Conservation (phyloP, 352 stramenopile genomes). For the Globisporangium cylindrosporum region DNA sequence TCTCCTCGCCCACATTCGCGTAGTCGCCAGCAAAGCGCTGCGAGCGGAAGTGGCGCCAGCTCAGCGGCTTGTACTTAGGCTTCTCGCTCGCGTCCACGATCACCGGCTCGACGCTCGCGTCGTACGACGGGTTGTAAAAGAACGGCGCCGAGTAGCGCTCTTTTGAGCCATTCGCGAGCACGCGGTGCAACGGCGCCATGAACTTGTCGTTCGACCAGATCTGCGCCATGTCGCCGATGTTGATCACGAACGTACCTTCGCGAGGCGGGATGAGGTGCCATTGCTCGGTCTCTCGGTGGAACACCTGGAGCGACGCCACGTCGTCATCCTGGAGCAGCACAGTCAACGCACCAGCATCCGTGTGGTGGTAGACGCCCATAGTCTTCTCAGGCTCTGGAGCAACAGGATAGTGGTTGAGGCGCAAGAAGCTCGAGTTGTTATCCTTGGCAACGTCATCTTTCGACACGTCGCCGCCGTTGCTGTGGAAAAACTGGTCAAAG, state of each 20-base stretch:
- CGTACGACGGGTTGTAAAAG: constrained; percentile 62
- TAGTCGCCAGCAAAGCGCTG: constrained; percentile 90
- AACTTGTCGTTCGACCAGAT: constrained; percentile 53
- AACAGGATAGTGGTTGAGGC: constrained; percentile 91
- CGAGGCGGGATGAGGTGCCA: constrained; percentile 39
- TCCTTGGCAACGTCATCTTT: constrained; percentile 6
- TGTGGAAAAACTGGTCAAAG: constrained; percentile 63
- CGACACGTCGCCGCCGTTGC: constrained; percentile 7
- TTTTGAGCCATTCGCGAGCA: constrained; percentile 24
- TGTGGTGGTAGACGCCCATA: constrained; percentile 57
- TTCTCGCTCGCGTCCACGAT: constrained; percentile 31
- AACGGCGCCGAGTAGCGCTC: constrained; percentile 44
- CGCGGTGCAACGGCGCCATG: constrained; percentile 42
- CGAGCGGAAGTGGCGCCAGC: constrained; percentile 88
- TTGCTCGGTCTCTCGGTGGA: constrained; percentile 27
- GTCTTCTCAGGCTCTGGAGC: constrained; percentile 37
- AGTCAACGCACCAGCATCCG: constrained; percentile 44
- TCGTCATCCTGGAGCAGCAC: constrained; percentile 48
- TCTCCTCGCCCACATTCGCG: constrained; percentile 89
- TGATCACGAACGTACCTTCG: constrained; percentile 48
- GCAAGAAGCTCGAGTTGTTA: constrained; percentile 87
- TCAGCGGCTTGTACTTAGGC: constrained; percentile 71
- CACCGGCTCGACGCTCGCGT: constrained; percentile 61
- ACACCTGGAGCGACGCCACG: constrained; percentile 43
- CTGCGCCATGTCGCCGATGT: constrained; percentile 59